phyloP scores from a whole-genome alignment of 164 flowering plant genomes.

The Saururus chinensis region DNA sequence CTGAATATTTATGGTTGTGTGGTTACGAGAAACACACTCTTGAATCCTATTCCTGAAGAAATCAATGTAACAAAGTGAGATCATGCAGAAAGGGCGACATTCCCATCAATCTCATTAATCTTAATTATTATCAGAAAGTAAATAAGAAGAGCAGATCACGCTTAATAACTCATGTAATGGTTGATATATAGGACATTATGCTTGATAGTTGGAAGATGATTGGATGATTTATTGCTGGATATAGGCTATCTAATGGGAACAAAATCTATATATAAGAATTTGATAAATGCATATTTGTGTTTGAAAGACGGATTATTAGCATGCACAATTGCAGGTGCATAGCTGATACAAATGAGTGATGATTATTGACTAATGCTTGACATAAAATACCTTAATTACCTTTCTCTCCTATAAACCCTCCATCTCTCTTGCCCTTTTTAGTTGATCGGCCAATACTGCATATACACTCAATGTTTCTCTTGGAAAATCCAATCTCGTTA shows the following conservation, averaged over 20 bases:
- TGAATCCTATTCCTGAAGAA: slow-evolving; percentile 46
- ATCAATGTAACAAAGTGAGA: neutral
- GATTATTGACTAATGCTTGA: neutral
- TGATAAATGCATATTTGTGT: too few relatives aligned
- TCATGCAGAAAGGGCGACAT: neutral
- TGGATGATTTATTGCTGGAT: neutral
- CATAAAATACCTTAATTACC: neutral
- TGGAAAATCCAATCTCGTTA: slow-evolving; percentile 6
- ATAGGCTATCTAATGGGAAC: too few relatives aligned
- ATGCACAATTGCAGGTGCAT: neutral
- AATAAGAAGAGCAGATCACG: too few relatives aligned
- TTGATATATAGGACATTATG: too few relatives aligned
- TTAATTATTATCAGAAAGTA: too few relatives aligned
- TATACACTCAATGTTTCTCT: slow-evolving; percentile 6
- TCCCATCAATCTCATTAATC: too few relatives aligned
- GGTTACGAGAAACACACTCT: slow-evolving; percentile 48
- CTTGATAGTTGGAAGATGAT: too few relatives aligned
- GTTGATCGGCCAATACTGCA: slow-evolving; percentile 9
- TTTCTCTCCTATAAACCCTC: slow-evolving; percentile 5
- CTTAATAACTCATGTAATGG: too few relatives aligned
- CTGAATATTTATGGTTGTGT: slow-evolving; percentile 43
- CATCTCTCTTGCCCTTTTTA: slow-evolving; percentile 6
- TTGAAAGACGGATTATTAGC: too few relatives aligned
- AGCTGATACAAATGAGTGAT: neutral
- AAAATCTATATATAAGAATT: too few relatives aligned